Evolutionary conservation across 2,329 filamentous ascomycete species (phyloP).

Genomic region (Aspergillus sp.): DNA sequence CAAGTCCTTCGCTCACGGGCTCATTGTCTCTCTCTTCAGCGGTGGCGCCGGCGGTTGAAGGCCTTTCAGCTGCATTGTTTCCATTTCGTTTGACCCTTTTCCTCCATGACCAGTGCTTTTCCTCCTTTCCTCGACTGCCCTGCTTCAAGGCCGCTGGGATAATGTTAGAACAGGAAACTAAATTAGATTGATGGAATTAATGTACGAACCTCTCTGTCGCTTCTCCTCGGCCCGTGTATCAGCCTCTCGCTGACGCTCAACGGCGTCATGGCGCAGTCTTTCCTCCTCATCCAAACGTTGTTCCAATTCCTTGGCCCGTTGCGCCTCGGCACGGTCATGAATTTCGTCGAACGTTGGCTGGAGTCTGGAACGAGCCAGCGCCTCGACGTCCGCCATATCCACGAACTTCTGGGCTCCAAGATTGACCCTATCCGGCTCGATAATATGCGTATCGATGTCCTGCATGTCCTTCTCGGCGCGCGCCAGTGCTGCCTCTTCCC

Average conservation of each 20-base stretch:
- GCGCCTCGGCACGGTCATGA: slow-evolving; percentile 70
- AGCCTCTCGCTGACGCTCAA: slow-evolving; percentile 40
- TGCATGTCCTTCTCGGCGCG: slow-evolving; percentile 66
- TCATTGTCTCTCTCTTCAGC: neutral
- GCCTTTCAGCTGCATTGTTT: slow-evolving; percentile 11
- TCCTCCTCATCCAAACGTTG: slow-evolving; percentile 64
- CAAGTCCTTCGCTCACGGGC: neutral
- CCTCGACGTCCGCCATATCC: slow-evolving; percentile 73
- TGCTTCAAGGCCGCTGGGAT: slow-evolving; percentile 18
- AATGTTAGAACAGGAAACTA: slow-evolving; percentile 1
- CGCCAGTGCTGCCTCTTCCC: slow-evolving; percentile 72
- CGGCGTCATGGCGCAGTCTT: slow-evolving; percentile 58
- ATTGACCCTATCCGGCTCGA: slow-evolving; percentile 57
- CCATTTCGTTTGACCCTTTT: slow-evolving; percentile 26
- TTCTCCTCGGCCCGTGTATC: slow-evolving; percentile 35
- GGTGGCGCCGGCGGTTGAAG: slow-evolving; percentile 1
- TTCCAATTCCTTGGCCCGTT: slow-evolving; percentile 66
- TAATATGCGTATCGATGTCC: slow-evolving; percentile 60
- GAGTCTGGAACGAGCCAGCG: slow-evolving; percentile 72
- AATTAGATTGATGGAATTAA: neutral
- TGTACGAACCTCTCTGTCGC: slow-evolving; percentile 27
- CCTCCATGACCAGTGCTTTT: slow-evolving; percentile 28
- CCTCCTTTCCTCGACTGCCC: slow-evolving; percentile 21
- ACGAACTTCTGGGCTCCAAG: slow-evolving; percentile 81
- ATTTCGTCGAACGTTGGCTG: slow-evolving; percentile 86